A percentile compares a stretch with the other conserved stretches of the same genome.
Evolutionary conservation across 2,329 filamentous ascomycete species (phyloP).

Genomic region (Trichoderma breve): DNA sequence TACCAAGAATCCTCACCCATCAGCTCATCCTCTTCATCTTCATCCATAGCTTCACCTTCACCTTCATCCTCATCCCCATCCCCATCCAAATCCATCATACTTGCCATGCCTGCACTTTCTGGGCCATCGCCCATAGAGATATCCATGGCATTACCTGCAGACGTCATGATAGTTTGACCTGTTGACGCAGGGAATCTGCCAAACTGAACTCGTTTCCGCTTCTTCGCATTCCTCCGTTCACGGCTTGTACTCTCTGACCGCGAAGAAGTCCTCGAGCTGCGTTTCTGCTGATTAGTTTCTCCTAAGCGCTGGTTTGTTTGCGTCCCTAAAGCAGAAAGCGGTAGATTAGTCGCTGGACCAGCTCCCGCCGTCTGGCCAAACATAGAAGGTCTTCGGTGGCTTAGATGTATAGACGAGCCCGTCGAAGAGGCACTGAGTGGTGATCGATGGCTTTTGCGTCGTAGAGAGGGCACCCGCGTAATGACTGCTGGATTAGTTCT

Average conservation of each 20-base stretch:
- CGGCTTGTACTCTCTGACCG: not conserved
- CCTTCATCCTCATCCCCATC: not conserved
- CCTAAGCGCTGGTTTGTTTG: no score
- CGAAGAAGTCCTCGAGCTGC: not conserved
- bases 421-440: not conserved
- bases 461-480: not conserved
- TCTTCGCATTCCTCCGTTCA: not conserved
- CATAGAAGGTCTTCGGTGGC: not conserved
- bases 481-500: not conserved
- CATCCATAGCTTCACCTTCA: not conserved
- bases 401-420: not conserved
- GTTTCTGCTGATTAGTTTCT: not conserved
- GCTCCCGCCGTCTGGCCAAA: not conserved
- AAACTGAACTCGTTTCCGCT: not conserved
- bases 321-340: not conserved
- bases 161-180: not conserved
- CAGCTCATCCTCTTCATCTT: not conserved
- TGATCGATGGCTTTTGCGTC: not conserved
- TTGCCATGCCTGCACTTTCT: not conserved
- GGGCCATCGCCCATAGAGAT: not conserved
- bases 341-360: not conserved
- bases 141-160: not conserved
- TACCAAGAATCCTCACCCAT: not conserved
- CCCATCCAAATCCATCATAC: conserved; percentile 4
- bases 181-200: not conserved